A percentile compares a stretch with the other conserved stretches of the same genome.
Conservation (phyloP, 2,329 filamentous ascomycete genomes). For the Microcyclospora pomicola region DNA sequence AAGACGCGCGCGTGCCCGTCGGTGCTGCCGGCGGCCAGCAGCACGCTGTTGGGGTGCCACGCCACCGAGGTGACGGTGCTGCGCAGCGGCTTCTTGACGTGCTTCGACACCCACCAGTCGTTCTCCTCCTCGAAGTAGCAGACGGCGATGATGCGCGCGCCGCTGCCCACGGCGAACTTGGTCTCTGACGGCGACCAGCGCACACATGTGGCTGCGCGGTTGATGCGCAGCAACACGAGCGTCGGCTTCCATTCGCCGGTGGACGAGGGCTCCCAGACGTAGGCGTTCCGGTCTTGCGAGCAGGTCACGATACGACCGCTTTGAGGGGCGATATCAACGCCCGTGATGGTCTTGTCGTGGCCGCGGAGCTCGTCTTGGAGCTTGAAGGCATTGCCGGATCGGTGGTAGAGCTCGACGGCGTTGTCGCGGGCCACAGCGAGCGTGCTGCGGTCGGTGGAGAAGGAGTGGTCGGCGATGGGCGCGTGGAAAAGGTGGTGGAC, state of each 20-base stretch:
- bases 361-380: constrained; percentile 87
- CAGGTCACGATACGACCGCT: constrained; percentile 93
- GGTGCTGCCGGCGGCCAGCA: constrained; percentile 88
- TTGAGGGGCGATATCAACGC: constrained; percentile 84
- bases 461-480: constrained; percentile 94
- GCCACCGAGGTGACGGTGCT: constrained; percentile 89
- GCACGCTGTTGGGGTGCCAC: constrained; percentile 96
- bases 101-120: constrained; percentile 99
- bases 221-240: constrained; percentile 90
- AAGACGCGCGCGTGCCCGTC: constrained; percentile 93
- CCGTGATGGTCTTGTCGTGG: constrained; percentile 92
- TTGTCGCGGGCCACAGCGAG: constrained; percentile 86
- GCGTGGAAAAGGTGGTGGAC: constrained; percentile 94
- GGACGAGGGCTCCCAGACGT: constrained; percentile 87
- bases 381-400: constrained; percentile 54
- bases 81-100: constrained; percentile 96
- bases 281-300: constrained; percentile 94
- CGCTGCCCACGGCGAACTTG: constrained; percentile 95
- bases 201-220: constrained; percentile 89
- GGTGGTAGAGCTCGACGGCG: constrained; percentile 74
- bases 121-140: constrained; percentile 99
- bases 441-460: constrained; percentile 79
- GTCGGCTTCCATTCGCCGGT: constrained; percentile 74
- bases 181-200: constrained; percentile 94
- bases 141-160: constrained; percentile 85